These are phyloP conservation scores for Brettanomyces naardenensis DNA, from an alignment of 805 yeast genomes.

Conservation along the genomic window DNA sequence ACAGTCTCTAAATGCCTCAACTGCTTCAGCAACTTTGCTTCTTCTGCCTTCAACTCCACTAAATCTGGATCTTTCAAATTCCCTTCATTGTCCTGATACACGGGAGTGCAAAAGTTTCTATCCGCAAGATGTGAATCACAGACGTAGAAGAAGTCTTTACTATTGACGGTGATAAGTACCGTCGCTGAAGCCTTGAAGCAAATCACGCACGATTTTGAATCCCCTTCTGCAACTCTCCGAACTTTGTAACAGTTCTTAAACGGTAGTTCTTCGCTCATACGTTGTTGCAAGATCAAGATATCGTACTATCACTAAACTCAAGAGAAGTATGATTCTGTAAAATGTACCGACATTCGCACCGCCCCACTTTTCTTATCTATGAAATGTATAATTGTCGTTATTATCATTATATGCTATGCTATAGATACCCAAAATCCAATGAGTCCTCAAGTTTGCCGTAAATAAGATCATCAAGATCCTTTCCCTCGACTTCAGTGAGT, in stretches of 20 bases:
- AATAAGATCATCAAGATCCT: not conserved
- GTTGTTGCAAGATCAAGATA: too few species aligned
- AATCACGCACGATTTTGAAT: slow-evolving; percentile 37
- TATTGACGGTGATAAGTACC: slow-evolving; percentile 35
- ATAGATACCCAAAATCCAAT: too few species aligned
- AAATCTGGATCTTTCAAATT: slow-evolving; percentile 11
- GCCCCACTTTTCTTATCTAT: not conserved
- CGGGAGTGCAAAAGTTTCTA: slow-evolving; percentile 31
- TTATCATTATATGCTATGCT: too few species aligned
- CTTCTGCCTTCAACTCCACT: slow-evolving; percentile 18
- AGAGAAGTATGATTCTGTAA: not conserved
- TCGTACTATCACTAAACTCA: too few species aligned
- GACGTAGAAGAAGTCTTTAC: slow-evolving; percentile 45
- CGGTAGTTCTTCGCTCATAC: slow-evolving; percentile 11
- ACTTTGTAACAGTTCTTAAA: slow-evolving; percentile 28
- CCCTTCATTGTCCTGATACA: slow-evolving; percentile 25
- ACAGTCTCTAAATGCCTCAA: slow-evolving; percentile 30
- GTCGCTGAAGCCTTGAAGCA: slow-evolving; percentile 42
- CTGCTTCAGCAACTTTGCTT: slow-evolving; percentile 21
- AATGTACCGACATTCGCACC: not conserved
- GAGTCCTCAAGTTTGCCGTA: not conserved
- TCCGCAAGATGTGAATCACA: slow-evolving; percentile 43
- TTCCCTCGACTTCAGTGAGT: not conserved
- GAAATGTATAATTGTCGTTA: not conserved
- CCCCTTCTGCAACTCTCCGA: slow-evolving; percentile 34